A percentile compares a stretch with the other conserved stretches of the same genome.
These are phyloP conservation scores for Didymella exigua DNA, from an alignment of 2,329 filamentous ascomycete species.

Conservation along the genomic window DNA sequence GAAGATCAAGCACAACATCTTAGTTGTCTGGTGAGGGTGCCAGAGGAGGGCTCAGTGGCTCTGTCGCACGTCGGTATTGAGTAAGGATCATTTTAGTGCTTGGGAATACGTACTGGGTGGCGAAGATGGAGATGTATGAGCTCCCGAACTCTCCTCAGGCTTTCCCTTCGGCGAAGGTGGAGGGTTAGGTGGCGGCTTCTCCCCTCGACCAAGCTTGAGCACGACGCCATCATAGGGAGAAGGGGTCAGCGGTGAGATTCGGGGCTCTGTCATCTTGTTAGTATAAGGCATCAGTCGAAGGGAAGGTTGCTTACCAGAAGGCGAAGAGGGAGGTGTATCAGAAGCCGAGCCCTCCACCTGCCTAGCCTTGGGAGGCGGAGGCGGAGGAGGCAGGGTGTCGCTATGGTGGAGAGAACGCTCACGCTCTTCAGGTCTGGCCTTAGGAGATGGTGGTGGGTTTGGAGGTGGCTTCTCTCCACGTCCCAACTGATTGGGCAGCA, in stretches of 20 bases:
- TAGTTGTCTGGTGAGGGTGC: background rate
- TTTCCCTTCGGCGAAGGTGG: background rate
- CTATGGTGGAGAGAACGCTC: too few relatives aligned
- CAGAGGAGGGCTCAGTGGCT: background rate
- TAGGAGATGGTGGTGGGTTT: background rate
- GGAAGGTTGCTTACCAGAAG: background rate
- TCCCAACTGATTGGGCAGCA: background rate
- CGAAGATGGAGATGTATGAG: background rate
- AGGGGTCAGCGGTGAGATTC: background rate
- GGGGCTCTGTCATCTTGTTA: background rate
- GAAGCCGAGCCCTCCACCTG: background rate
- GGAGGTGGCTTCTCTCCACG: background rate
- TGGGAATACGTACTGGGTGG: background rate
- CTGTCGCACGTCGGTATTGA: background rate
- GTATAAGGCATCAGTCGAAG: background rate
- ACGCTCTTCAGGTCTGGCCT: too few relatives aligned
- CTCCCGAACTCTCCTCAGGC: background rate
- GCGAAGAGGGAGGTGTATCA: background rate
- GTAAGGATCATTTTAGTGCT: too few relatives aligned
- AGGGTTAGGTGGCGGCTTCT: background rate
- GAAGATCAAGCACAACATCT: background rate
- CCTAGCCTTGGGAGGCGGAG: background rate
- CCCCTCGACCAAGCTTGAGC: background rate
- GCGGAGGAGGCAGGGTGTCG: too few relatives aligned
- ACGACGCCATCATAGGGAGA: background rate